Evolutionary conservation across 495 filamentous ascomycete species (phyloP).

Genomic region (Cairneyella variabilis): DNA sequence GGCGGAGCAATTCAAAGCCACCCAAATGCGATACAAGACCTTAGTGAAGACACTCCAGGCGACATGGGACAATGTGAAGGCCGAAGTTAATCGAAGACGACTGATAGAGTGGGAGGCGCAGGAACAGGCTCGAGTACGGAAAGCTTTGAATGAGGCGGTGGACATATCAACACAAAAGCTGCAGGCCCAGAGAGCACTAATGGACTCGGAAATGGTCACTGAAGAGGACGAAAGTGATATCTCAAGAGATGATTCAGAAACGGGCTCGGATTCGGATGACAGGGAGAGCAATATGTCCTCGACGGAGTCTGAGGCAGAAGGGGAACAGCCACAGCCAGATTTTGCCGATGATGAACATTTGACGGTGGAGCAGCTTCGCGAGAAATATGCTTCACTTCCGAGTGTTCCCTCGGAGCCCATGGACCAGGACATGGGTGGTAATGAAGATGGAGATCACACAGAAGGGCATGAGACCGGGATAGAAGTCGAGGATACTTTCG

Average conservation of each 20-base stretch:
- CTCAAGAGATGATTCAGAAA: slow-evolving; percentile 43
- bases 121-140: slow-evolving; percentile 74
- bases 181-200: slow-evolving; percentile 44
- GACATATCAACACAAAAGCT: slow-evolving; percentile 61
- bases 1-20: slow-evolving; percentile 47
- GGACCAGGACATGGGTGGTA: slow-evolving; percentile 20
- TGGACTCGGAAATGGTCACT: slow-evolving; percentile 44
- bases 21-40: slow-evolving; percentile 57
- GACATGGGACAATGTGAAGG: slow-evolving; percentile 75
- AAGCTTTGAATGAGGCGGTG: slow-evolving; percentile 78
- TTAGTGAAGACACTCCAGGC: slow-evolving; percentile 65
- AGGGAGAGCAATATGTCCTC: slow-evolving; percentile 74
- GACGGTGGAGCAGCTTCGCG: slow-evolving; percentile 71
- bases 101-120: slow-evolving; percentile 79
- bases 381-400: slow-evolving; percentile 74
- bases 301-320: slow-evolving; percentile 54
- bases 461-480: slow-evolving; percentile 13
- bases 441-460: slow-evolving; percentile 14
- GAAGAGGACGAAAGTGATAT: slow-evolving; percentile 37
- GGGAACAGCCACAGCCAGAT: slow-evolving; percentile 40
- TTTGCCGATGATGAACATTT: slow-evolving; percentile 68
- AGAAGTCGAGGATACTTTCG: slow-evolving; percentile 44
- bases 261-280: slow-evolving; percentile 43
- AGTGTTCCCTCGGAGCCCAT: slow-evolving; percentile 19
- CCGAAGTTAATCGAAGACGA: slow-evolving; percentile 69